Evolutionary conservation across 2,329 filamentous ascomycete species (phyloP), one percentile per base, ranked within the genome.

Genomic region (Dactylellina sp.): DNA sequence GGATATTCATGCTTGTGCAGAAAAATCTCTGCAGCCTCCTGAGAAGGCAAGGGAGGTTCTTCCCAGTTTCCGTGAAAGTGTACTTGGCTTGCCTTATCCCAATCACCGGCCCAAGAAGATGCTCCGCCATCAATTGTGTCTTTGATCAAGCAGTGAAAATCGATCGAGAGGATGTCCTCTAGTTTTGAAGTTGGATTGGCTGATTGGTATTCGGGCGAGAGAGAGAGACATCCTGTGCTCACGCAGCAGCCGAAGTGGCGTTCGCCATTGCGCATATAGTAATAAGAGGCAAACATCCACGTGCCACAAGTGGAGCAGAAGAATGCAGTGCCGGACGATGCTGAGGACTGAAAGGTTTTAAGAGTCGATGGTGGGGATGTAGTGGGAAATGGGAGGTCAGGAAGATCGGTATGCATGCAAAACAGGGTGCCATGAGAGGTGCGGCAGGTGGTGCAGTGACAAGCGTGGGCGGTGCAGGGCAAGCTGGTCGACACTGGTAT

Each of bases 381-480:
- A 24, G 37, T n/a, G 7, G 52, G 35, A 28, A 71, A 63, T 12
- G 57, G 66, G 25, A 71, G 66, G 9, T 14, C 3, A 9, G 64
- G 42, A 5, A 64, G 20, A 24, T 63, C 66, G 0, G 66, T 53
- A 32, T 71, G 57, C 57, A 71, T 64, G 53, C 40, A 50, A 46
- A 71, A 71, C 16, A 71, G 66, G 9, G 66, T 63, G 16, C 66
- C 66, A 32, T 71, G 57, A 39, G 52, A 53, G 16, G 59, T 71
- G 28, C 66, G 66, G 42, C 66, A 71, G 11, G 66, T 57, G 40
- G 66, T 71, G 18, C 66, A 71, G 22, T 71, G 66, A 50, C 66
- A 71, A 42, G 57, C 44, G 28, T 64, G 66, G 11, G 60, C 57
- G 18, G 66, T 53, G 35, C 32, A 37, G 0, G 66, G 66, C 22